phyloP scores from a whole-genome alignment of 352 stramenopile species.

The Globisporangium barbulae region DNA sequence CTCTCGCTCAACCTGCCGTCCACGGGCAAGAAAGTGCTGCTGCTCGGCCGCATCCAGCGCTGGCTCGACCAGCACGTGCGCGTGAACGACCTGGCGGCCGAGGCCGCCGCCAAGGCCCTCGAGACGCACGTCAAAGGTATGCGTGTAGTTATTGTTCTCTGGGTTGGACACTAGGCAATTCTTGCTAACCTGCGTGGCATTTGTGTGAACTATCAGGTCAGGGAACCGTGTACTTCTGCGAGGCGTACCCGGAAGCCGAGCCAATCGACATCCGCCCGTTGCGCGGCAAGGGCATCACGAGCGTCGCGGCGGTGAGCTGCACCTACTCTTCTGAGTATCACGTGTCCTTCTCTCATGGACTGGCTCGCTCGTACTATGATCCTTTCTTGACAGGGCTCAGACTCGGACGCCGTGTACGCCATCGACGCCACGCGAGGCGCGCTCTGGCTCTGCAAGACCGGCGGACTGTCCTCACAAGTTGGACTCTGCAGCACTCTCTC shows the following conservation, averaged over 20 bases:
- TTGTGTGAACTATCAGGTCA: slow-evolving; percentile 27
- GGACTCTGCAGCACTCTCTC: slow-evolving; percentile 44
- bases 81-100: slow-evolving; percentile 49
- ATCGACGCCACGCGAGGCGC: slow-evolving; percentile 50
- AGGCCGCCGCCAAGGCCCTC: slow-evolving; percentile 49
- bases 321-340: not conserved
- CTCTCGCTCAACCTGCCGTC: slow-evolving; percentile 67
- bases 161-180: not conserved
- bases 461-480: slow-evolving; percentile 60
- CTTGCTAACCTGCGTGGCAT: not conserved
- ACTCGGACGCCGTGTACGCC: slow-evolving; percentile 71
- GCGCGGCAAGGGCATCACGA: slow-evolving; percentile 57
- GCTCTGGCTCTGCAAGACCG: slow-evolving; percentile 75
- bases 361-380: not conserved
- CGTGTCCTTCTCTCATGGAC: not conserved
- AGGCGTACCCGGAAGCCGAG: slow-evolving; percentile 31
- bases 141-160: slow-evolving; percentile 8
- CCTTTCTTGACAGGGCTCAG: slow-evolving; percentile 30
- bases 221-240: slow-evolving; percentile 66
- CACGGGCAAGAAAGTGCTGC: slow-evolving; percentile 71
- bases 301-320: slow-evolving; percentile 49
- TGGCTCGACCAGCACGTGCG: slow-evolving; percentile 72
- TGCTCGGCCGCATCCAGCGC: slow-evolving; percentile 69
- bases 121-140: slow-evolving; percentile 53
- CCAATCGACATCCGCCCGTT: slow-evolving; percentile 61